Evolutionary conservation across 1,284 basidiomycete species (phyloP), one percentile per base, ranked within the genome.

Genomic region (Macrocybe sp.): DNA sequence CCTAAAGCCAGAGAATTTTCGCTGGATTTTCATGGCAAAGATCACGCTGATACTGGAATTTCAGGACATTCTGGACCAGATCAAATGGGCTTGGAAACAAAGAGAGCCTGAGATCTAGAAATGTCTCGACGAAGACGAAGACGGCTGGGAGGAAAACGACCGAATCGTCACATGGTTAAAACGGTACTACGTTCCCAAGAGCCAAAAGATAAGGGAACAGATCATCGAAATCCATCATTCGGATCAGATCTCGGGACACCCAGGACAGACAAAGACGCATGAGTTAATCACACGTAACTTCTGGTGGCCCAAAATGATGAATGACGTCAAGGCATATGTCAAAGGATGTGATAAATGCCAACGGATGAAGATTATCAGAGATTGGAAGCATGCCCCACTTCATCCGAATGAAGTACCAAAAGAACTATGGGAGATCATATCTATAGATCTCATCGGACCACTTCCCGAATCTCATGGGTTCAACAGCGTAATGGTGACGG

Each of bases 401-500:
- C 31, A 16, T 11, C 39, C 39, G 16, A 41, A 41, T 6, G 14
- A 41, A 2, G 31, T 41, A 7, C 39, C 39, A 6, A 41, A 16
- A 2, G 31, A 11, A 41, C 39, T 16, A 6, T 41, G 39, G 39
- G 39, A 41, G 11, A 41, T 41, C n/a, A 11, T 41, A 11, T 8
- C 39, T 2, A 16, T 11, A 41, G 64, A 65, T 48, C 51, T 63
- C 5, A 59, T 64, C 9, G 59, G 57, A 0, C 55, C 61, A n/a
- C 59, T 79, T 0, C 76, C 75, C 0, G 5, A 7, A 7, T 67
- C 64, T 0, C 22, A 56, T 4, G 56, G 53, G 10, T 52, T 59
- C 2, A 64, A 67, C 33, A 48, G 55, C 11, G 52, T 70, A 6
- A 47, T 69, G 9, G 59, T 64, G 10, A 56, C 69, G 6, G 58